Conservation (phyloP, 2,329 filamentous ascomycete species). For the Botrytis elliptica region DNA sequence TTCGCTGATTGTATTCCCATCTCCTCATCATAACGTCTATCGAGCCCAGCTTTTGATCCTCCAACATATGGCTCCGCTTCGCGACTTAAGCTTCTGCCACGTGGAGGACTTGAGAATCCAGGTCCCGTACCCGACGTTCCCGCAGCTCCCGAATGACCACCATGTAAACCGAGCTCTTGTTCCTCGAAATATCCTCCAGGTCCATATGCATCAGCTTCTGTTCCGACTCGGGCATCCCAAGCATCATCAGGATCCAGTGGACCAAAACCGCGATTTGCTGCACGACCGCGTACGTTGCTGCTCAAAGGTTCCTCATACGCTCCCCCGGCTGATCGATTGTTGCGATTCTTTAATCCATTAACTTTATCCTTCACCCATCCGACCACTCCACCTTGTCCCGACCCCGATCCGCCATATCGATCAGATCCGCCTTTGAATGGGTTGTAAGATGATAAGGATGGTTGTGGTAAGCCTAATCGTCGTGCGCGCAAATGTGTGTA, state of each 20-base stretch:
- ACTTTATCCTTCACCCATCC: slow-evolving; percentile 73
- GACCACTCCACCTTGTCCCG: slow-evolving; percentile 60
- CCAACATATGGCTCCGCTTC: slow-evolving; percentile 44
- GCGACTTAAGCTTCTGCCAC: slow-evolving; percentile 46
- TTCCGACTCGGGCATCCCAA: slow-evolving; percentile 78
- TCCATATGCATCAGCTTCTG: slow-evolving; percentile 65
- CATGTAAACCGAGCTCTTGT: slow-evolving; percentile 62
- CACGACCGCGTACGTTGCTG: slow-evolving; percentile 41
- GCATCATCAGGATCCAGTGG: slow-evolving; percentile 79
- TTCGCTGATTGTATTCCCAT: slow-evolving; percentile 42
- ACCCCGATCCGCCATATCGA: slow-evolving; percentile 44
- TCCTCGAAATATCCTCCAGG: slow-evolving; percentile 70
- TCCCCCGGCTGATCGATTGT: slow-evolving; percentile 64
- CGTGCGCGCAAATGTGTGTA: slow-evolving; percentile 72
- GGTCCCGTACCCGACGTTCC: slow-evolving; percentile 45
- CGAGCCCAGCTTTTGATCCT: slow-evolving; percentile 44
- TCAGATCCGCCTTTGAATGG: slow-evolving; percentile 53
- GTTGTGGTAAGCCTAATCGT: slow-evolving; percentile 72
- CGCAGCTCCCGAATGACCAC: slow-evolving; percentile 47
- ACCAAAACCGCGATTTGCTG: slow-evolving; percentile 58
- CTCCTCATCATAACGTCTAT: slow-evolving; percentile 47
- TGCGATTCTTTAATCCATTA: slow-evolving; percentile 61
- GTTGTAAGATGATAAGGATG: slow-evolving; percentile 65
- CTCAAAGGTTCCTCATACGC: slow-evolving; percentile 63
- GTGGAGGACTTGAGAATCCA: slow-evolving; percentile 45